phyloP scores from a whole-genome alignment of 495 filamentous ascomycete genomes.

The Hypomontagnella submonticulosa region DNA sequence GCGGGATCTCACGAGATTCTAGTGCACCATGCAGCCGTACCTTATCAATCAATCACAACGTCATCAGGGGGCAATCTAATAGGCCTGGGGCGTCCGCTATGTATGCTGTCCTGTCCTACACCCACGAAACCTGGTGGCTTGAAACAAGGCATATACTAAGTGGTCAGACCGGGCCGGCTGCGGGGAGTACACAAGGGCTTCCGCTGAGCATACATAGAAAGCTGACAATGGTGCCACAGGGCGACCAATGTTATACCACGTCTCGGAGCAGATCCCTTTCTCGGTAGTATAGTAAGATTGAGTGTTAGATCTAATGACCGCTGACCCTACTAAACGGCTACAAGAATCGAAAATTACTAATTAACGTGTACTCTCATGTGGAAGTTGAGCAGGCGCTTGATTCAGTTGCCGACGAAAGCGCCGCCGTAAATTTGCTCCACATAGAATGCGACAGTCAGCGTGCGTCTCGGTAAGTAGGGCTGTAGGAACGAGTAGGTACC shows the following conservation, averaged over 20 bases:
- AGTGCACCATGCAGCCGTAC: not conserved
- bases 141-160: constrained; percentile 9
- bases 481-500: not conserved
- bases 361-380: not conserved
- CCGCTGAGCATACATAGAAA: not conserved
- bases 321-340: too few relatives aligned
- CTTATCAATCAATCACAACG: not conserved
- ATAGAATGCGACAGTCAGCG: constrained; percentile 30
- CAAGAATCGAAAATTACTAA: not conserved
- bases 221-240: constrained; percentile 11
- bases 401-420: constrained; percentile 2
- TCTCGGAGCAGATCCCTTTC: too few relatives aligned
- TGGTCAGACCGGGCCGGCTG: constrained; percentile 1
- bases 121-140: constrained; percentile 22
- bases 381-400: not conserved
- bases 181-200: constrained; percentile 1
- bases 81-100: constrained; percentile 14
- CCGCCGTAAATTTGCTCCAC: constrained; percentile 9
- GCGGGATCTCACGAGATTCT: not conserved
- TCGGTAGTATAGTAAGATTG: too few relatives aligned
- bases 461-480: constrained; percentile 31
- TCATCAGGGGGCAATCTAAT: not conserved
- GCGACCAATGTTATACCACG: too few relatives aligned
- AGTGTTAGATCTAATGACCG: too few relatives aligned
- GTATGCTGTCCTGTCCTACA: constrained; percentile 24